Base-by-base conservation (phyloP, 2,329 filamentous ascomycete species). In the Ceratocystis diversiconidia region DNA sequence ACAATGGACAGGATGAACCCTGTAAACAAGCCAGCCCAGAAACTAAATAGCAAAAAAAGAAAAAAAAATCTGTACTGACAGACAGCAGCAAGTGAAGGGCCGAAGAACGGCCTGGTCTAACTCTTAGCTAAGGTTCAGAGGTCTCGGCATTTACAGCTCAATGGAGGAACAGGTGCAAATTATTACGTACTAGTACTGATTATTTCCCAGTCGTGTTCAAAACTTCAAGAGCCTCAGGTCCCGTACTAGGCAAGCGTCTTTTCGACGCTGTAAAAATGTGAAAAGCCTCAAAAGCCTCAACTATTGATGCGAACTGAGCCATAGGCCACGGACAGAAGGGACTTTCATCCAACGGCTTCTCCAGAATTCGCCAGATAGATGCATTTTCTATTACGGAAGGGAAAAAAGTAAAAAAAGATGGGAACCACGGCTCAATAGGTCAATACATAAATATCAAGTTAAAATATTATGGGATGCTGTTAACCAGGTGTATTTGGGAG, bases 41-140 rank as follows among this genome's bases (percentile, higher is more conserved):
- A 12, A 41, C 36, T 25, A 52, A 28, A 19, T 15, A 6, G 8
- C 22, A 17, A 3, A n/a, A 7, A 17, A 17, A 55, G 2, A 15
- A 59, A 59, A 19, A 22, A 36, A 59, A n/a, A n/a, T n/a, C 17
- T 19, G 25, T 30, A 59, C 30, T 59, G 46, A 48, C 17, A 25
- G 50, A 30, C 28, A 32, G 28, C 12, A 30, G n/a, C 25, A 30
- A n/a, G 8, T n/a, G 55, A 59, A 59, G 12, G 55, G 32, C 55
- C 28, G 55, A 59, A 19, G 28, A 59, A 59, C 28, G 17, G 55
- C 55, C 55, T 59, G 30, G 55, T 59, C 55, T 59, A 36, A n/a
- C 15, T 8, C 32, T 12, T 22, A 52, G 48, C 48, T 12, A 15
- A 25, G 30, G 55, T 3, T 36, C 25, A 19, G 28, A 59, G 30